phyloP scores from a whole-genome alignment of 768 basidiomycete genomes.

The Naganishia friedmannii region DNA sequence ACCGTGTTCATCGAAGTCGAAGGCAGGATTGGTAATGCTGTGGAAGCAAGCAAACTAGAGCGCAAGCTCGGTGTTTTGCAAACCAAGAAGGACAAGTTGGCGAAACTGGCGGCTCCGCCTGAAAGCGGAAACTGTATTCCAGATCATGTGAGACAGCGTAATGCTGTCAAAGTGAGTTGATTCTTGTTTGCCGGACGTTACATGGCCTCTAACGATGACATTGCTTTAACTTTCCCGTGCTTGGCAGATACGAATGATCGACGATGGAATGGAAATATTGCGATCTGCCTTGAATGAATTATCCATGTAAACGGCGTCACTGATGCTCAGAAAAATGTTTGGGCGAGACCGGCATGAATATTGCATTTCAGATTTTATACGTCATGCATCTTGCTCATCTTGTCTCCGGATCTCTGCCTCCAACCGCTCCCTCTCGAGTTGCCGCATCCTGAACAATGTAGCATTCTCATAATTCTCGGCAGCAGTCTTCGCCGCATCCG shows the following conservation, averaged over 20 bases:
- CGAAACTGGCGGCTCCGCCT: conserved; percentile 67
- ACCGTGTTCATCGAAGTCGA: conserved; percentile 79
- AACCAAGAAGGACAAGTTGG: conserved; percentile 70
- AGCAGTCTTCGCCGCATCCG: conserved; percentile 31
- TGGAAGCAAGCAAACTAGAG: conserved; percentile 80
- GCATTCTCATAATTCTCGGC: conserved; percentile 45
- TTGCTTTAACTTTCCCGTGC: not conserved
- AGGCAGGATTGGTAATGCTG: conserved; percentile 86
- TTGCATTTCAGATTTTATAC: no score
- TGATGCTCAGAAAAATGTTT: not conserved
- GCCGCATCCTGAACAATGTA: conserved; percentile 46
- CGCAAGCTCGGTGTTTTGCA: conserved; percentile 79
- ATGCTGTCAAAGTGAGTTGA: not conserved
- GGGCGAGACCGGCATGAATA: not conserved
- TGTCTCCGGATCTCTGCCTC: conserved; percentile 42
- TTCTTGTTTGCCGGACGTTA: no score
- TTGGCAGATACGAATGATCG: not conserved
- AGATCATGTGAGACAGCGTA: not conserved
- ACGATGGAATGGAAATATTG: not conserved
- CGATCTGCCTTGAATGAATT: not conserved
- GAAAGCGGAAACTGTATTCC: conserved; percentile 50
- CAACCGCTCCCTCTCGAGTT: conserved; percentile 43
- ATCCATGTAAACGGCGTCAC: not conserved
- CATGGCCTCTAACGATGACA: not conserved
- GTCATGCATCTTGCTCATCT: conserved; percentile 39